Conservation (phyloP, 2,329 filamentous ascomycete species). For the Pestalotiopsis sp. region DNA sequence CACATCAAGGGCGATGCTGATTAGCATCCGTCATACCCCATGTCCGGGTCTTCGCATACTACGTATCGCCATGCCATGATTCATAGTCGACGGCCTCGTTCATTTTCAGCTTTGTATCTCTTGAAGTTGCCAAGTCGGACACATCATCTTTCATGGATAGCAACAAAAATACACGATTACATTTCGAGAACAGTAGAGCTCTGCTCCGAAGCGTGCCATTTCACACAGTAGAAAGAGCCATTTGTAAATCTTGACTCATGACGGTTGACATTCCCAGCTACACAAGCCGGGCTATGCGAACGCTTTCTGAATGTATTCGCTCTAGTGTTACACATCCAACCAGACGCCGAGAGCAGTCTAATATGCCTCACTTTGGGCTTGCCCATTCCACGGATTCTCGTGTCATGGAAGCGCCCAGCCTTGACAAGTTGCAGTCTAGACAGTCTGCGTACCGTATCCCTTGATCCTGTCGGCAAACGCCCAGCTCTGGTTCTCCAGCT, state of each 20-base stretch:
- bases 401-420: background rate
- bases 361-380: background rate
- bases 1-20: no score
- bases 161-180: background rate
- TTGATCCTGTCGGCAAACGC: conserved; percentile 93
- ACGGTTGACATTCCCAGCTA: background rate
- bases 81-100: no score
- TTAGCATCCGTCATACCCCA: no score
- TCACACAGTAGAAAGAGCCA: background rate
- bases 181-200: no score
- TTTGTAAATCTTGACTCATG: background rate
- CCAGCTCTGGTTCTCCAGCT: conserved; percentile 96
- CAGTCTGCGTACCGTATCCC: conserved; percentile 88
- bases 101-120: background rate
- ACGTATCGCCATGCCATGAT: no score
- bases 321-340: conserved; percentile 4
- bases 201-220: no score
- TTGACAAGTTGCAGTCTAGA: conserved; percentile 37
- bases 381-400: background rate
- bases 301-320: background rate
- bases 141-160: no score
- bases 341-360: conserved; percentile 1
- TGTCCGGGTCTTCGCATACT: no score
- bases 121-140: no score
- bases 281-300: background rate